A percentile compares a stretch with the other conserved stretches of the same genome.
Evolutionary conservation across 2,329 filamentous ascomycete species (phyloP).

Genomic region (Sphaerulina populicola): DNA sequence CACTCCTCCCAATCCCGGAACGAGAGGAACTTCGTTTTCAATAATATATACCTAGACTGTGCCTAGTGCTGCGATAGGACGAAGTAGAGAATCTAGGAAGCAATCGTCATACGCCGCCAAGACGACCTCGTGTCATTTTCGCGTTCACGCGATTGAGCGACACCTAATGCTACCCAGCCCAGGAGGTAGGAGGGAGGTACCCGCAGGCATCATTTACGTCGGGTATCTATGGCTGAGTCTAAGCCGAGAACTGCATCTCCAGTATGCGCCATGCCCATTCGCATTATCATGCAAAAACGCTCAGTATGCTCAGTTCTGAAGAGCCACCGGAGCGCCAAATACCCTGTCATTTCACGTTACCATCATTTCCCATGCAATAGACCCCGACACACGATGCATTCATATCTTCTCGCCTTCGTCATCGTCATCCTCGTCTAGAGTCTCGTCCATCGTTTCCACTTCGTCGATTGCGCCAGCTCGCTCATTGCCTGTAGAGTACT

Average conservation of each 20-base stretch:
- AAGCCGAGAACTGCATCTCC: background rate
- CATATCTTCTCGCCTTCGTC: slow-evolving; percentile 11
- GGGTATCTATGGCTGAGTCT: background rate
- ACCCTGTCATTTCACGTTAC: background rate
- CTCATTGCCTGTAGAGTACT: slow-evolving; percentile 44
- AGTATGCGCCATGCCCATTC: background rate
- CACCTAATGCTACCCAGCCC: no score
- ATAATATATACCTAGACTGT: no score
- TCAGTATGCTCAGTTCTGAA: background rate
- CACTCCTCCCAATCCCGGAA: no score
- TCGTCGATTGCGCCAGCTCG: slow-evolving; percentile 73
- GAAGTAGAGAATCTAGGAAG: background rate
- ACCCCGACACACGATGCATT: background rate
- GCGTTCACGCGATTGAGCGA: background rate
- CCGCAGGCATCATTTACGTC: background rate
- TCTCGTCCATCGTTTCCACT: slow-evolving; percentile 77
- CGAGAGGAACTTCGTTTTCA: no score
- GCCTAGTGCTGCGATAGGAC: no score
- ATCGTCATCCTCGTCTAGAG: slow-evolving; percentile 17
- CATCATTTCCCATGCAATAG: background rate
- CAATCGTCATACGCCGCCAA: background rate
- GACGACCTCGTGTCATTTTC: background rate
- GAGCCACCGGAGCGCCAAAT: background rate
- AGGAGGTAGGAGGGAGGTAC: no score
- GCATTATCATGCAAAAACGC: background rate